phyloP scores from a whole-genome alignment of 2,329 filamentous ascomycete genomes.

The Lachnellula hyalina region DNA sequence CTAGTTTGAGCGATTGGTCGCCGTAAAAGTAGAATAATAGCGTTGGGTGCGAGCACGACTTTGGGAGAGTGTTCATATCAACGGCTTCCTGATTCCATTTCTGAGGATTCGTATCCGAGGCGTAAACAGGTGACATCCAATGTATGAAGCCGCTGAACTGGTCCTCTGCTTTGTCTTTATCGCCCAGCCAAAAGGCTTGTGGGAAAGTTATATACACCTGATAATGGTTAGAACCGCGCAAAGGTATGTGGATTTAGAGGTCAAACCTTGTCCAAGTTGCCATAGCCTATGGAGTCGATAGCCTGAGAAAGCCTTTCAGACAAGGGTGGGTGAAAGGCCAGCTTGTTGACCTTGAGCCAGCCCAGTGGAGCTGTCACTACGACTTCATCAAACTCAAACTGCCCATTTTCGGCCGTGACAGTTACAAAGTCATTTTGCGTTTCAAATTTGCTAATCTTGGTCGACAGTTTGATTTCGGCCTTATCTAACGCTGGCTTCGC shows the following conservation, averaged over 20 bases:
- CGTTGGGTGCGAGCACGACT: slow-evolving; percentile 52
- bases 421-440: slow-evolving; percentile 6
- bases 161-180: slow-evolving; percentile 3
- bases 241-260: not conserved
- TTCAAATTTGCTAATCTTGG: slow-evolving; percentile 19
- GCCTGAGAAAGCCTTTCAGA: slow-evolving; percentile 39
- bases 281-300: slow-evolving; percentile 42
- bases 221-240: not conserved
- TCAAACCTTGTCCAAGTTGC: slow-evolving; percentile 46
- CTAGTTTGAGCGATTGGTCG: slow-evolving; percentile 34
- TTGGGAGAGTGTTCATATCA: slow-evolving; percentile 51
- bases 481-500: slow-evolving; percentile 22
- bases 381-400: slow-evolving; percentile 35
- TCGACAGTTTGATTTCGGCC: slow-evolving; percentile 22
- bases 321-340: slow-evolving; percentile 40
- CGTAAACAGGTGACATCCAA: slow-evolving; percentile 56
- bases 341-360: slow-evolving; percentile 40
- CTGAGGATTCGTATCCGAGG: slow-evolving; percentile 41
- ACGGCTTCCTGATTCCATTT: slow-evolving; percentile 58
- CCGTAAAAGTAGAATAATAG: slow-evolving; percentile 61
- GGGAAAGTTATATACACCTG: slow-evolving; percentile 50
- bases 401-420: slow-evolving; percentile 16
- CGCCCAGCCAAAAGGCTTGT: slow-evolving; percentile 51
- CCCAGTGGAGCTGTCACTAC: slow-evolving; percentile 48
- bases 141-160: slow-evolving; percentile 47